Base-by-base conservation (phyloP, 495 filamentous ascomycete species). In the Penicillium alfredii region DNA sequence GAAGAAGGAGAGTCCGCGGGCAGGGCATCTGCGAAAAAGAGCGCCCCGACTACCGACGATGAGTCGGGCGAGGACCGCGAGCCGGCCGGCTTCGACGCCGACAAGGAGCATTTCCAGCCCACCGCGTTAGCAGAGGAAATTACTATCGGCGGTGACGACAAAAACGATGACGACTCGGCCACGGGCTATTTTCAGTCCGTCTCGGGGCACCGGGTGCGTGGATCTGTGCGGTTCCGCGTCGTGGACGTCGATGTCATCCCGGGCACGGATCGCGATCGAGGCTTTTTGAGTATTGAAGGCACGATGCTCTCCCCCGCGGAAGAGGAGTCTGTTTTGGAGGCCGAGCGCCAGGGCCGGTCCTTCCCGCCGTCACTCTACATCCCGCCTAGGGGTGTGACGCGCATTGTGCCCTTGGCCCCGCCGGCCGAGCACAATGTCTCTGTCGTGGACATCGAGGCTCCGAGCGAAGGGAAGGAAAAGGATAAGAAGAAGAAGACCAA, bases 231-330 rank as follows among this genome's bases (percentile, higher is more conserved):
- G 8, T 86, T 88, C 48, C 61, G 70, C 33, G 76, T 89, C 12
- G 69, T 71, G 12, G 73, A 81, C 45, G 63, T 84, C 34, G 80
- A 85, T 46, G 67, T 74, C 12, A 71, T 71, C 38, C 61, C 74
- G 2, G 72, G 69, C 20, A 67, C 69, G 18, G 72, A 78, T 38
- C 63, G 71, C 33, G 74, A 81, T 38, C 66, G 63, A 35, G 72
- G 77, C 0, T 80, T 84, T 51, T 44, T 85, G 45, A 79, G 73
- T 40, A 80, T 88, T 34, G 78, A 82, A 49, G 83, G 82, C 4
- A 84, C 79, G 13, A 73, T 87, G 65, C 61, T 86, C 21, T 44
- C 47, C 3, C 52, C 55, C 3, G 68, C 69, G 16, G 71, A 73
- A 27, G 72, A 75, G 40, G 47, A 45, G 7, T 43, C 48, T 26